Percentiles rank a stretch among this genome's conserved stretches.
Evolutionary conservation across 306 rosid species (phyloP).

Genomic region (Leucaena leucocephala): DNA sequence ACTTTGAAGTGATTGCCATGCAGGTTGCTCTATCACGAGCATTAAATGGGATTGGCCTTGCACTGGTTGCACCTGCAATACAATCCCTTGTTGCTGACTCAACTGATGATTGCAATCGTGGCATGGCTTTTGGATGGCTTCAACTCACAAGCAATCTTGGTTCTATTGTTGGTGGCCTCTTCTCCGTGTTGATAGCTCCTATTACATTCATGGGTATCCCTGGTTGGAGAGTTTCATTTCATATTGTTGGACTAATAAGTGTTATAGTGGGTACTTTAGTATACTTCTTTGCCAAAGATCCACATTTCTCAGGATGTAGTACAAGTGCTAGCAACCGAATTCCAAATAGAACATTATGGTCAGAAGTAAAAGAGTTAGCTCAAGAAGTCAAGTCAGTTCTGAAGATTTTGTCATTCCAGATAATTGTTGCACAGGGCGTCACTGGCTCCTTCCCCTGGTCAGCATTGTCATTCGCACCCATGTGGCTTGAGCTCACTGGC

Average conservation of each 20-base stretch:
- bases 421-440: constrained; percentile 88
- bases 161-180: constrained; percentile 79
- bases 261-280: constrained; percentile 69
- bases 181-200: constrained; percentile 79
- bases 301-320: constrained; percentile 57
- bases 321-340: constrained; percentile 33
- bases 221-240: constrained; percentile 96
- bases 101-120: constrained; percentile 81
- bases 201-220: constrained; percentile 74
- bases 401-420: constrained; percentile 82
- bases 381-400: constrained; percentile 71
- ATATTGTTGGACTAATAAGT: constrained; percentile 80
- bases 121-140: constrained; percentile 96
- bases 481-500: constrained; percentile 97
- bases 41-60: constrained; percentile 93
- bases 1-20: constrained; percentile 51
- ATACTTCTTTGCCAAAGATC: constrained; percentile 74
- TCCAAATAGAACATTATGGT: constrained; percentile 56
- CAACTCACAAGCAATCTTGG: constrained; percentile 86
- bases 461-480: constrained; percentile 81
- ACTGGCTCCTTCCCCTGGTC: constrained; percentile 98
- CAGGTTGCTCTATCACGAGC: constrained; percentile 94
- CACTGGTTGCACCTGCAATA: constrained; percentile 88
- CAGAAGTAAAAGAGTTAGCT: constrained; percentile 64
- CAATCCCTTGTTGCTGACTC: constrained; percentile 97